phyloP scores from a whole-genome alignment of 306 rosid genomes.

The Alnus rubra region DNA sequence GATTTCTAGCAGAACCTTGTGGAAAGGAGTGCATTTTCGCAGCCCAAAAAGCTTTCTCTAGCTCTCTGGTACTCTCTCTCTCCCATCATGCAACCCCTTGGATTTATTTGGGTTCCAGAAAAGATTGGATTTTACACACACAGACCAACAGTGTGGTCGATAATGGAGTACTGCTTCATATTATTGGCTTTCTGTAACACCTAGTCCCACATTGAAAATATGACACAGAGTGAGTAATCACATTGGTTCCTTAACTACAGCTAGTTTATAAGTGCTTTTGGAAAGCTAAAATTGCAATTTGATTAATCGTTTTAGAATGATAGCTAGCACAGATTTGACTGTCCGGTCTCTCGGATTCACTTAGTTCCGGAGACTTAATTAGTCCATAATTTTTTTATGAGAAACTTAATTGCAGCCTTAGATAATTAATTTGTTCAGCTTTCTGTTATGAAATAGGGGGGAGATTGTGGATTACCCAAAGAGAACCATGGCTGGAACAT shows the following conservation, averaged over 20 bases:
- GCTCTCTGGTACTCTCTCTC: slow-evolving; percentile 8
- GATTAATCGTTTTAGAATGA: no score
- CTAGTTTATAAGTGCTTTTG: no score
- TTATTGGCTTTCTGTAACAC: not conserved
- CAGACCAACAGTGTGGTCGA: not conserved
- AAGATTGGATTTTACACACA: not conserved
- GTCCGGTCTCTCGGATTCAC: no score
- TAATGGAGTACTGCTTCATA: no score
- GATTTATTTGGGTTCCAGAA: not conserved
- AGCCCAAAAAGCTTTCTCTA: not conserved
- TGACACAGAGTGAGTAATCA: no score
- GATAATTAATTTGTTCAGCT: not conserved
- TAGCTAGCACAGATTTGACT: no score
- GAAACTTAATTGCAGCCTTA: no score
- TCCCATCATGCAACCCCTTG: not conserved
- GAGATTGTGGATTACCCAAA: not conserved
- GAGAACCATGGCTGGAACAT: slow-evolving; percentile 43
- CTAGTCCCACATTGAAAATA: no score
- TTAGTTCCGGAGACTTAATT: no score
- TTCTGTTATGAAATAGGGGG: slow-evolving; percentile 3
- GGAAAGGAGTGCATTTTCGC: slow-evolving; percentile 4
- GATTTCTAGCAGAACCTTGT: not conserved
- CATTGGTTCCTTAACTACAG: no score
- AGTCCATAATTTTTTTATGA: no score
- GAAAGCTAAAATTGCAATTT: no score